A percentile compares a stretch with the other conserved stretches of the same genome.
Conservation (phyloP, 805 yeast species). For the Debaryomyces maramus region DNA sequence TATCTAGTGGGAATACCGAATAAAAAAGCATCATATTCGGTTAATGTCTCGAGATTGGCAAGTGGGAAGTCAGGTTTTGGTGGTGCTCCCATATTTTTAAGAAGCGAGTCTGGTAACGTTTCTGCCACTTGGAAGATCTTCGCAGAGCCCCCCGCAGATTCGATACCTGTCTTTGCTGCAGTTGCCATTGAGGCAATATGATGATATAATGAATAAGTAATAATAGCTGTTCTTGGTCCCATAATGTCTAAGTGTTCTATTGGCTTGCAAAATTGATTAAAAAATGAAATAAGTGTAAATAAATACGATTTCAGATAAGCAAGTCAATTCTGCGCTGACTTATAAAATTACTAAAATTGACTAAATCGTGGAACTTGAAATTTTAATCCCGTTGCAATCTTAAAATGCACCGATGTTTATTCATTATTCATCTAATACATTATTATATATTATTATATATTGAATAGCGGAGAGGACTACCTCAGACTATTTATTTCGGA, state of each 20-base stretch:
- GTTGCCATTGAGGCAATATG: conserved; percentile 66
- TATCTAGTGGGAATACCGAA: conserved; percentile 83
- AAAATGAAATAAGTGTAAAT: too few species aligned
- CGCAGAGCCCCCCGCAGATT: conserved; percentile 61
- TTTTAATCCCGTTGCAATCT: too few species aligned
- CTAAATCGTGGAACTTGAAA: too few species aligned
- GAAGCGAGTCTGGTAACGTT: conserved; percentile 19
- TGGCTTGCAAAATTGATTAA: too few species aligned
- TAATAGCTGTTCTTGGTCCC: conserved; percentile 30
- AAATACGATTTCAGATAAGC: too few species aligned
- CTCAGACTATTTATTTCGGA: conserved; percentile 1
- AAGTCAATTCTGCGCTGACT: too few species aligned
- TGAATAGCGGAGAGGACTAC: too few species aligned
- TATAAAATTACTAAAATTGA: too few species aligned
- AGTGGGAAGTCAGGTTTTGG: conserved; percentile 45
- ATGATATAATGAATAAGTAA: conserved; percentile 67
- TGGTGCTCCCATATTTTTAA: conserved; percentile 18
- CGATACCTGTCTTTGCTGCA: conserved; percentile 61
- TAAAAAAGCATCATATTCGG: conserved; percentile 68
- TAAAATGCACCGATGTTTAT: too few species aligned
- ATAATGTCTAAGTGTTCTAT: too few species aligned
- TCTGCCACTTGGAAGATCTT: conserved; percentile 54
- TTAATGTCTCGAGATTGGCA: conserved; percentile 57
- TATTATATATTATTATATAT: too few species aligned
- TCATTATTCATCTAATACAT: too few species aligned